Conservation (phyloP, 495 filamentous ascomycete genomes). For the Elasticomyces elasticus region DNA sequence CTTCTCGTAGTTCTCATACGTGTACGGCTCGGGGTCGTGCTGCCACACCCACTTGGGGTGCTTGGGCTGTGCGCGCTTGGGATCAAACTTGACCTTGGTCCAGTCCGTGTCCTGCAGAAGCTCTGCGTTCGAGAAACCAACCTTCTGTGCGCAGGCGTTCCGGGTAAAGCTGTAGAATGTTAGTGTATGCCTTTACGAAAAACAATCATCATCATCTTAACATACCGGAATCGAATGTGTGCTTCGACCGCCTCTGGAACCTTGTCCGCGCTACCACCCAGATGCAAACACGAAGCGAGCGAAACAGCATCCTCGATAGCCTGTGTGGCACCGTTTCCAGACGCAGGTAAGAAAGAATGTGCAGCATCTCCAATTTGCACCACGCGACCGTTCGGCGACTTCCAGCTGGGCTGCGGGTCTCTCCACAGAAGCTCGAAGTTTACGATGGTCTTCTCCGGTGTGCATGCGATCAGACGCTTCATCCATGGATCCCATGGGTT, state of each 20-base stretch:
- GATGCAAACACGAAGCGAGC: slow-evolving; percentile 28
- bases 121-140: slow-evolving; percentile 44
- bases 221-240: slow-evolving; percentile 19
- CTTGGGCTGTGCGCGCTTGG: slow-evolving; percentile 44
- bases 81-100: slow-evolving; percentile 47
- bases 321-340: slow-evolving; percentile 31
- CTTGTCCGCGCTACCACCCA: slow-evolving; percentile 21
- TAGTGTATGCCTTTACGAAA: neutral
- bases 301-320: slow-evolving; percentile 34
- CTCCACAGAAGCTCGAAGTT: slow-evolving; percentile 32
- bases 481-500: slow-evolving; percentile 25
- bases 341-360: slow-evolving; percentile 29
- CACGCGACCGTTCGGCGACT: slow-evolving; percentile 26
- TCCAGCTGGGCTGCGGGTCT: slow-evolving; percentile 29
- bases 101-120: slow-evolving; percentile 50
- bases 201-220: neutral
- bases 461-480: slow-evolving; percentile 25
- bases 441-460: slow-evolving; percentile 28
- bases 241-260: slow-evolving; percentile 11
- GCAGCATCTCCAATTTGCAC: slow-evolving; percentile 32
- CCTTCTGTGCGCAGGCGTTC: slow-evolving; percentile 18
- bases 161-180: slow-evolving; percentile 9
- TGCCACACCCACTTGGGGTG: slow-evolving; percentile 51
- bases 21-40: slow-evolving; percentile 54
- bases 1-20: slow-evolving; percentile 43